phyloP scores from a whole-genome alignment of 345 rosid species.

The Excoecaria cochinchinensis region DNA sequence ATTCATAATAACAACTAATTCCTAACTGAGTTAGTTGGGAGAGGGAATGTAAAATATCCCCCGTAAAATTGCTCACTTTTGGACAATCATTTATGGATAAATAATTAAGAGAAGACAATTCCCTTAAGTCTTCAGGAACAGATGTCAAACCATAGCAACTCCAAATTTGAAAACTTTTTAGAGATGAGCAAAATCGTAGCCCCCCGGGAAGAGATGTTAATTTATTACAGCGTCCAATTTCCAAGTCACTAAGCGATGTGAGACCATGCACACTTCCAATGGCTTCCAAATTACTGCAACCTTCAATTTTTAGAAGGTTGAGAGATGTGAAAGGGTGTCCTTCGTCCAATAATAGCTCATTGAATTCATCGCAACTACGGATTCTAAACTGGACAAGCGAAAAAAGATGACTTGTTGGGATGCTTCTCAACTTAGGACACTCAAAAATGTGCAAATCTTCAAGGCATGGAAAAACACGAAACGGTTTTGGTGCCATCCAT shows the following conservation, averaged over 20 bases:
- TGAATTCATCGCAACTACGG: neutral
- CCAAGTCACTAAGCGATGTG: neutral
- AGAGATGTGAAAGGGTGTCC: slow-evolving; percentile 11
- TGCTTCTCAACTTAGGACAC: no score
- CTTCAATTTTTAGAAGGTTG: neutral
- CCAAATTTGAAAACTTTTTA: neutral
- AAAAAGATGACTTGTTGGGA: neutral
- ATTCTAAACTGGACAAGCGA: neutral
- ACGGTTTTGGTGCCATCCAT: no score
- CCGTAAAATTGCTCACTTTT: neutral
- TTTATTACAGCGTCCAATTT: neutral
- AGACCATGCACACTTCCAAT: neutral
- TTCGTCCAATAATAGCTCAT: neutral
- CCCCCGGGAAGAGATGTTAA: slow-evolving; percentile 15
- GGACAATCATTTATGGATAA: neutral
- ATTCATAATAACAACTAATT: slow-evolving; percentile 6
- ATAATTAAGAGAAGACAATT: slow-evolving; percentile 2
- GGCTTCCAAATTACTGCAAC: neutral
- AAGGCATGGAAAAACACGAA: no score
- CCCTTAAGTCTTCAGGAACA: slow-evolving; percentile 2
- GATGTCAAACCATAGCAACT: neutral
- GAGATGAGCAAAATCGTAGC: slow-evolving; percentile 7
- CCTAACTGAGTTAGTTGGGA: slow-evolving; percentile 4
- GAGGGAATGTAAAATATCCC: neutral
- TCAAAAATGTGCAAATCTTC: no score